Evolutionary conservation across 2,329 filamentous ascomycete genomes (phyloP).

Genomic region (Colletotrichum lindemuthianum): DNA sequence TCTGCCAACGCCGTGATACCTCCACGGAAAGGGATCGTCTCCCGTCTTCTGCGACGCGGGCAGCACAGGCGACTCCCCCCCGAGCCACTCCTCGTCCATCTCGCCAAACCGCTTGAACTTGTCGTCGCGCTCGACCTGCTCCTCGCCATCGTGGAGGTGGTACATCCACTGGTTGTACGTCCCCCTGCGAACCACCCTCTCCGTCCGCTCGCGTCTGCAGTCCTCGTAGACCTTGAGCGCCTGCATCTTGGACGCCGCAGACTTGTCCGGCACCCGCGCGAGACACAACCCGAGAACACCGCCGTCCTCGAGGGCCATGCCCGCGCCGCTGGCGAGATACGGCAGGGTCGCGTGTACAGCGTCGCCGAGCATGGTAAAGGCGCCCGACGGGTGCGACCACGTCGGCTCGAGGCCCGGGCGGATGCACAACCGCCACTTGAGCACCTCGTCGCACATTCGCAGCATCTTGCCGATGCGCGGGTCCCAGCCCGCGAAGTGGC

Average conservation of each 20-base stretch:
- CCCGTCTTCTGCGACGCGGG: slow-evolving; percentile 45
- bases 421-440: slow-evolving; percentile 70
- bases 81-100: slow-evolving; percentile 45
- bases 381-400: slow-evolving; percentile 66
- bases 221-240: slow-evolving; percentile 63
- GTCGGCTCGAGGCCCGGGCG: slow-evolving; percentile 58
- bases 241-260: slow-evolving; percentile 44
- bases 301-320: slow-evolving; percentile 70
- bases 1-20: slow-evolving; percentile 50
- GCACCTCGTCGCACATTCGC: slow-evolving; percentile 64
- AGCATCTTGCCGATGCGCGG: slow-evolving; percentile 66
- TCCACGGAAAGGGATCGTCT: slow-evolving; percentile 53
- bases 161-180: slow-evolving; percentile 71
- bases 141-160: slow-evolving; percentile 67
- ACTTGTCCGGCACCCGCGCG: slow-evolving; percentile 53
- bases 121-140: slow-evolving; percentile 63
- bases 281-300: slow-evolving; percentile 67
- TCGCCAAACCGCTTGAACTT: slow-evolving; percentile 45
- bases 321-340: slow-evolving; percentile 66
- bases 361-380: slow-evolving; percentile 70
- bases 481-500: slow-evolving; percentile 67
- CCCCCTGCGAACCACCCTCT: slow-evolving; percentile 67
- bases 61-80: slow-evolving; percentile 37
- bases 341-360: slow-evolving; percentile 73
- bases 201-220: slow-evolving; percentile 66